These are phyloP conservation scores for Oemleria cerasiformis DNA, from an alignment of 306 rosid genomes.

Conservation along the genomic window DNA sequence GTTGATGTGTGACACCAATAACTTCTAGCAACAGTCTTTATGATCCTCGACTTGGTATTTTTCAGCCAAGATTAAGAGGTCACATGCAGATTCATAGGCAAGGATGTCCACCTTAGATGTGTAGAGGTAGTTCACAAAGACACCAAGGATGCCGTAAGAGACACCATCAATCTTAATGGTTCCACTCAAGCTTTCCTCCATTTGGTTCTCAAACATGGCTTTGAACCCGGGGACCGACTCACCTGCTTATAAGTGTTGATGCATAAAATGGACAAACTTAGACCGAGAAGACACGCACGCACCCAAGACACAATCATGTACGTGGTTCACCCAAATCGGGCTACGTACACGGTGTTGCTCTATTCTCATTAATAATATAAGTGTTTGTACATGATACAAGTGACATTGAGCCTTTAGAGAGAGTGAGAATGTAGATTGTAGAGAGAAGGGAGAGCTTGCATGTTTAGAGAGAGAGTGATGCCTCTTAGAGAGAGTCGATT, in stretches of 20 bases:
- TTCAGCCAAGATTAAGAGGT: constrained; percentile 30
- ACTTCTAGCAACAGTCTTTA: constrained; percentile 64
- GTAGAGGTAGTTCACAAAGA: constrained; percentile 66
- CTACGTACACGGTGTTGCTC: no score
- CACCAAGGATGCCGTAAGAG: constrained; percentile 52
- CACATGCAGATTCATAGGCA: neutral
- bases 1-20: constrained; percentile 50
- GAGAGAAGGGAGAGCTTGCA: no score
- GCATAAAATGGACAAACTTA: accelerated
- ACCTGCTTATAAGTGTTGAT: constrained; percentile 10
- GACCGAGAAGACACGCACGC: no score
- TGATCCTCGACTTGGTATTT: constrained; percentile 79
- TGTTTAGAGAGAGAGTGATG: no score
- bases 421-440: no score
- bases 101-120: constrained; percentile 62
- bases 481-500: no score
- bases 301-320: no score
- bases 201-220: constrained; percentile 81
- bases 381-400: no score
- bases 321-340: no score
- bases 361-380: no score
- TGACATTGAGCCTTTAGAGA: no score
- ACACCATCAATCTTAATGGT: constrained; percentile 67
- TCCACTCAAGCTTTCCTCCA: constrained; percentile 74
- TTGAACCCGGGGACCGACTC: constrained; percentile 71